Evolutionary conservation across 306 rosid genomes (phyloP).

Genomic region (Echinosophora koreensis): DNA sequence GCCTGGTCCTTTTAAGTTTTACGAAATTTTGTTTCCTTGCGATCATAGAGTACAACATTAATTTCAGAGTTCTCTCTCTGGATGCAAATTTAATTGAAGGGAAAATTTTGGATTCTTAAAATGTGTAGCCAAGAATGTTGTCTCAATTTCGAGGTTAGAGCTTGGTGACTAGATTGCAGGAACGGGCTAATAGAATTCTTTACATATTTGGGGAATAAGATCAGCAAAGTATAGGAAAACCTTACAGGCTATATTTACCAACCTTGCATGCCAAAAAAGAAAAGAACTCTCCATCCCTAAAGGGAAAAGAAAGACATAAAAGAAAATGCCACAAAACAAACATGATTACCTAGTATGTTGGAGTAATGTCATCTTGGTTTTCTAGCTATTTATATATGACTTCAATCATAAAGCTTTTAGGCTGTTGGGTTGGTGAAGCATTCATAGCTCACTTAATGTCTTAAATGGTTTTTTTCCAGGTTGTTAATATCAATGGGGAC

Average conservation of each 20-base stretch:
- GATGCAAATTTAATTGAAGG: too few species aligned
- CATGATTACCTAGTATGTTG: constrained; percentile 6
- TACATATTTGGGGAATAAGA: constrained; percentile 2
- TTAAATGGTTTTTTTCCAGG: constrained; percentile 57
- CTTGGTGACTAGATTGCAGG: constrained; percentile 19
- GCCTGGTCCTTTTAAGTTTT: background rate
- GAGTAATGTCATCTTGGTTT: constrained; percentile 12
- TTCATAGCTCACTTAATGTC: constrained; percentile 24
- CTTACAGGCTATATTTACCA: background rate
- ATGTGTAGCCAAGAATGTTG: background rate
- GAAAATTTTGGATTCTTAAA: too few species aligned
- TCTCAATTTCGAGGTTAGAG: constrained; percentile 7
- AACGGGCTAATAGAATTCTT: background rate
- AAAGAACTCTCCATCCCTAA: background rate
- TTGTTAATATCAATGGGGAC: constrained; percentile 60
- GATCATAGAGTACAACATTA: background rate
- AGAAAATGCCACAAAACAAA: background rate
- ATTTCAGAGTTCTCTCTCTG: too few species aligned
- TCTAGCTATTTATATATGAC: constrained; percentile 7
- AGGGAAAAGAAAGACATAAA: constrained; percentile 4
- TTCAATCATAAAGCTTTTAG: background rate
- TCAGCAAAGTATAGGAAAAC: background rate
- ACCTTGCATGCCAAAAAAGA: background rate
- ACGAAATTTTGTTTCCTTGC: background rate
- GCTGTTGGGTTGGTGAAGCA: too few species aligned